Evolutionary conservation across 768 basidiomycete species (phyloP).

Genomic region (Lentinus tigrinus): DNA sequence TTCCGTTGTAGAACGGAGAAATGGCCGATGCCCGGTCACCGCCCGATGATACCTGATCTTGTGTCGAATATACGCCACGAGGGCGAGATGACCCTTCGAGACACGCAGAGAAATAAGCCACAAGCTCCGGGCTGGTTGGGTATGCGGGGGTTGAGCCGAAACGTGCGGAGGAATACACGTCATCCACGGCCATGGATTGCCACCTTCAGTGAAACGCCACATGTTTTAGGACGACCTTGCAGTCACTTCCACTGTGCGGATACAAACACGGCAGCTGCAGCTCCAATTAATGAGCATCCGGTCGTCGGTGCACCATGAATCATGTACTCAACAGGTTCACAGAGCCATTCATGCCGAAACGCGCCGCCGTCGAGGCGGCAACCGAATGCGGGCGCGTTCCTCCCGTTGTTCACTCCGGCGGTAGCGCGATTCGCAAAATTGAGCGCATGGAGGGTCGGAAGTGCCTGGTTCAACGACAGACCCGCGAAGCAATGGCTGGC

Average conservation of each 20-base stretch:
- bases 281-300: background rate
- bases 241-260: slow-evolving; percentile 40
- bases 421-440: slow-evolving; percentile 61
- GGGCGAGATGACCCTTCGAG: too few relatives aligned
- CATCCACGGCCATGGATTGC: slow-evolving; percentile 71
- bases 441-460: slow-evolving; percentile 21
- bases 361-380: slow-evolving; percentile 66
- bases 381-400: slow-evolving; percentile 46
- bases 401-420: slow-evolving; percentile 59
- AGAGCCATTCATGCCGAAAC: slow-evolving; percentile 50
- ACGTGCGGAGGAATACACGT: too few relatives aligned
- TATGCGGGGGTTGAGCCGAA: too few relatives aligned
- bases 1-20: too few relatives aligned
- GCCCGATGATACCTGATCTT: too few relatives aligned
- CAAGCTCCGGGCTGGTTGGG: too few relatives aligned
- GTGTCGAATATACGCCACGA: too few relatives aligned
- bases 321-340: slow-evolving; percentile 39
- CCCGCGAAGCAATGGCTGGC: too few relatives aligned
- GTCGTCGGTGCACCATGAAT: too few relatives aligned
- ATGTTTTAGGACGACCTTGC: slow-evolving; percentile 49
- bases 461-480: too few relatives aligned
- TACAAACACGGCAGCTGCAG: slow-evolving; percentile 33
- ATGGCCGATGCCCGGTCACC: too few relatives aligned
- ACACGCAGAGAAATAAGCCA: too few relatives aligned
- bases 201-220: slow-evolving; percentile 45